phyloP scores from a whole-genome alignment of 768 basidiomycete genomes.

The Boletales sp. region DNA sequence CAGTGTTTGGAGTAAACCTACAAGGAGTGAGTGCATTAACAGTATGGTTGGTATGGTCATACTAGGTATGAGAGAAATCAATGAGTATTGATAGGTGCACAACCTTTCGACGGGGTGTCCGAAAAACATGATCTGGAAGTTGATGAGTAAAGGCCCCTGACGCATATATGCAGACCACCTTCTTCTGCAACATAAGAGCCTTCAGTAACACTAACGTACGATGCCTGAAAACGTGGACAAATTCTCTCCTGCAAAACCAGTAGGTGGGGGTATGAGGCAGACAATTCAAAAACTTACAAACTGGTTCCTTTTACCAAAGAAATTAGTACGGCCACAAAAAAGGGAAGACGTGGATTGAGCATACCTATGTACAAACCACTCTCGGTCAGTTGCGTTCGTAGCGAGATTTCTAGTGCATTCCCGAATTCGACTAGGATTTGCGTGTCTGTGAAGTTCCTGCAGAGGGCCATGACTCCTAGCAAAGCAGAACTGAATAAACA shows the following conservation, averaged over 20 bases:
- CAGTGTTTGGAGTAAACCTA: constrained; percentile 83
- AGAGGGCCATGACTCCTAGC: background rate
- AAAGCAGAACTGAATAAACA: background rate
- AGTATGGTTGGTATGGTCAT: background rate
- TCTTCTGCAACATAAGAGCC: constrained; percentile 88
- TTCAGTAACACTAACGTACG: constrained; percentile 92
- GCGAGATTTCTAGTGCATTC: constrained; percentile 66
- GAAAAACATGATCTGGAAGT: constrained; percentile 84
- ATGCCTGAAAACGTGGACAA: constrained; percentile 92
- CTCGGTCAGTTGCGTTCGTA: constrained; percentile 83
- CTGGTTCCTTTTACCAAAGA: constrained; percentile 55
- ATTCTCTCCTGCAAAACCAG: constrained; percentile 61
- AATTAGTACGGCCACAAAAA: constrained; percentile 6
- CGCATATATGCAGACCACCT: constrained; percentile 45
- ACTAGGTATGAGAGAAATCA: constrained; percentile 93
- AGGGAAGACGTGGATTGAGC: constrained; percentile 16
- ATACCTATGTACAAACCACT: constrained; percentile 93
- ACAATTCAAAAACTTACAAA: constrained; percentile 41
- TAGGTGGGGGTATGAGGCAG: background rate
- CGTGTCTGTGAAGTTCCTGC: constrained; percentile 82
- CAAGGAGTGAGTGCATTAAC: constrained; percentile 2
- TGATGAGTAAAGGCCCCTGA: constrained; percentile 7
- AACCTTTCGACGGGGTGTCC: constrained; percentile 94
- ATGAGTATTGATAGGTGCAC: constrained; percentile 96
- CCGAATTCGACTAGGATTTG: constrained; percentile 89